phyloP scores from a whole-genome alignment of 148 eudicot species.

The Heliamphora exappendiculata region DNA sequence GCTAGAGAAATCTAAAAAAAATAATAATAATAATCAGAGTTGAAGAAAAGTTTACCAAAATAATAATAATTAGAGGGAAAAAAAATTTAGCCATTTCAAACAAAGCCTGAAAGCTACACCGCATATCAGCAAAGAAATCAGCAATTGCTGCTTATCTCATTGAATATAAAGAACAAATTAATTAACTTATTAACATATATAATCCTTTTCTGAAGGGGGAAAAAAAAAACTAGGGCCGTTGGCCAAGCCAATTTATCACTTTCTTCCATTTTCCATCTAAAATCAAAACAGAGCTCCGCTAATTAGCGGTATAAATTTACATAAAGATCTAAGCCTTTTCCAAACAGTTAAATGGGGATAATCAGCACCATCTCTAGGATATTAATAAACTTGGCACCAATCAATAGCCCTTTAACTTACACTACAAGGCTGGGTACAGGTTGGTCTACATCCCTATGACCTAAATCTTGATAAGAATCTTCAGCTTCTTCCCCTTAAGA shows the following conservation, averaged over 20 bases:
- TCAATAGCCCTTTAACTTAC: slow-evolving; percentile 9
- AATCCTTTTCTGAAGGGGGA: neutral
- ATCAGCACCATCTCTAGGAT: slow-evolving; percentile 1
- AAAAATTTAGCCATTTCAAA: too few relatives aligned
- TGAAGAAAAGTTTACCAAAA: too few relatives aligned
- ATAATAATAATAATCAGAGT: too few relatives aligned
- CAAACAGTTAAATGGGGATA: neutral
- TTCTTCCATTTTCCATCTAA: neutral
- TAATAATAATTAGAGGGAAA: too few relatives aligned
- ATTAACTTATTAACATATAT: slow-evolving; percentile 7
- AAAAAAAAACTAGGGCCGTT: too few relatives aligned
- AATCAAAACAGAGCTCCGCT: neutral
- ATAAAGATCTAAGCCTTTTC: neutral
- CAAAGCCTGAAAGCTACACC: too few relatives aligned
- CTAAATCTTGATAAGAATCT: slow-evolving; percentile 12
- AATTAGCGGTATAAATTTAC: neutral
- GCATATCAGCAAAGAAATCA: neutral
- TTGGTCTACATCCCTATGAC: slow-evolving; percentile 18
- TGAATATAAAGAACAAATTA: slow-evolving; percentile 13
- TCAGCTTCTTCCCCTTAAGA: slow-evolving; percentile 11
- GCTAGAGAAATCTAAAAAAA: too few relatives aligned
- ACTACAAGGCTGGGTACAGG: slow-evolving; percentile 8
- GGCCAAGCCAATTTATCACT: neutral
- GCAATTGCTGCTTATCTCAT: neutral
- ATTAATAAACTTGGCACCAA: neutral